Percentiles rank a stretch among this genome's conserved stretches.
Evolutionary conservation across 352 stramenopile genomes (phyloP).

Genomic region (Plasmopara halstedii): DNA sequence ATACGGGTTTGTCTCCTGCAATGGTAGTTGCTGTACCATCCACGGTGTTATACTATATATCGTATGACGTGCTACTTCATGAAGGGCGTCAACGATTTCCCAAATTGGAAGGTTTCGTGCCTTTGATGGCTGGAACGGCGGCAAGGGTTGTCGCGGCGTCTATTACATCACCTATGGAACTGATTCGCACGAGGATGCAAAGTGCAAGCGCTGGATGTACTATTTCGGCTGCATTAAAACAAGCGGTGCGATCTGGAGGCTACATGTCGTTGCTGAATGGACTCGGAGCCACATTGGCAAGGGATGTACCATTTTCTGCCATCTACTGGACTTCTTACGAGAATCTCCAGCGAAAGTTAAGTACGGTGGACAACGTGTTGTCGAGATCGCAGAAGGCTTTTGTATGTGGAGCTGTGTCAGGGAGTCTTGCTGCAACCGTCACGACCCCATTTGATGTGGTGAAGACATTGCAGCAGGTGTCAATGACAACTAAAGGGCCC

Average conservation of each 20-base stretch:
- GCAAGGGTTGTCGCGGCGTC: conserved; percentile 69
- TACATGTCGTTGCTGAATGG: conserved; percentile 79
- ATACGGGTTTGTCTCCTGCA: conserved; percentile 84
- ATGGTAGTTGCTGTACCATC: conserved; percentile 92
- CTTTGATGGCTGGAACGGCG: conserved; percentile 56
- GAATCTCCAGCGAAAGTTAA: conserved; percentile 37
- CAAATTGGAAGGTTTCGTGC: conserved; percentile 31
- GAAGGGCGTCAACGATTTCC: conserved; percentile 33
- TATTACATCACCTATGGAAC: conserved; percentile 81
- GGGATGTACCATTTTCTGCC: conserved; percentile 93
- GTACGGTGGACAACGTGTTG: conserved; percentile 11
- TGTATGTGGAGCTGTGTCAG: conserved; percentile 74
- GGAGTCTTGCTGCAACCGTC: conserved; percentile 79
- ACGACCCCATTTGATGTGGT: conserved; percentile 96
- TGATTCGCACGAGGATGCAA: conserved; percentile 86
- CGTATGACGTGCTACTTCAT: conserved; percentile 85
- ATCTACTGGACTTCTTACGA: conserved; percentile 95
- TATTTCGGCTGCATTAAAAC: conserved; percentile 40
- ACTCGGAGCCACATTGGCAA: conserved; percentile 84
- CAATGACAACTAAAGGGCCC: conserved; percentile 27
- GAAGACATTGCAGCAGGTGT: conserved; percentile 89
- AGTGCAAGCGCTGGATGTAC: conserved; percentile 18
- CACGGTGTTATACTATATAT: conserved; percentile 93
- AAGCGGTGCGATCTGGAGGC: conserved; percentile 59
- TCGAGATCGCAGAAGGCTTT: conserved; percentile 74